These are phyloP conservation scores for Aspergillus caelatus DNA, from an alignment of 2,329 filamentous ascomycete genomes.

Conservation along the genomic window DNA sequence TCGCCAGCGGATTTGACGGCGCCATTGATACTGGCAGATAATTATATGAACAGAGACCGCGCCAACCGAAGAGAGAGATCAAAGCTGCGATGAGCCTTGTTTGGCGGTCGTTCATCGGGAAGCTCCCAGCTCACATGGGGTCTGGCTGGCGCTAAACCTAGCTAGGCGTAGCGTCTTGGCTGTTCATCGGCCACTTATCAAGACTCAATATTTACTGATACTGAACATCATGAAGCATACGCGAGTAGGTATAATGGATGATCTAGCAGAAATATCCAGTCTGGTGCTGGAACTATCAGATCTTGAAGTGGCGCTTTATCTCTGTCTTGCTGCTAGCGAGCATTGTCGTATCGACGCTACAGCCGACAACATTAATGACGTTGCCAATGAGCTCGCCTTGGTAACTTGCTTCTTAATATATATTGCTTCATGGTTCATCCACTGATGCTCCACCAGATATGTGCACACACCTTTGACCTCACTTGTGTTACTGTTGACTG, in stretches of 20 bases:
- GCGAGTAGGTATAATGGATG: constrained; percentile 16
- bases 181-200: not conserved
- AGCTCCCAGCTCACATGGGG: constrained; percentile 19
- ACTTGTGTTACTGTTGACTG: constrained; percentile 72
- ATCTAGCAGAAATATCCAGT: constrained; percentile 54
- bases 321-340: constrained; percentile 78
- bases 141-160: constrained; percentile 15
- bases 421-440: not conserved
- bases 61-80: not conserved
- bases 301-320: constrained; percentile 80
- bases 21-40: constrained; percentile 38
- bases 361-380: constrained; percentile 61
- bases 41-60: not conserved
- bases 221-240: not conserved
- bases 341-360: constrained; percentile 87
- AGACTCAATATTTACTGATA: not conserved
- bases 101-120: constrained; percentile 8
- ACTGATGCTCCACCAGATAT: constrained; percentile 55
- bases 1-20: constrained; percentile 70
- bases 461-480: constrained; percentile 72
- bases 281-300: constrained; percentile 81
- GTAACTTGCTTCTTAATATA: constrained; percentile 43
- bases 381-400: constrained; percentile 74
- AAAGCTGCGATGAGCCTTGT: constrained; percentile 5
- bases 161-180: constrained; percentile 6